These are phyloP conservation scores for Vanderwaltozyma verrucispora DNA, from an alignment of 805 yeast species.

Conservation along the genomic window DNA sequence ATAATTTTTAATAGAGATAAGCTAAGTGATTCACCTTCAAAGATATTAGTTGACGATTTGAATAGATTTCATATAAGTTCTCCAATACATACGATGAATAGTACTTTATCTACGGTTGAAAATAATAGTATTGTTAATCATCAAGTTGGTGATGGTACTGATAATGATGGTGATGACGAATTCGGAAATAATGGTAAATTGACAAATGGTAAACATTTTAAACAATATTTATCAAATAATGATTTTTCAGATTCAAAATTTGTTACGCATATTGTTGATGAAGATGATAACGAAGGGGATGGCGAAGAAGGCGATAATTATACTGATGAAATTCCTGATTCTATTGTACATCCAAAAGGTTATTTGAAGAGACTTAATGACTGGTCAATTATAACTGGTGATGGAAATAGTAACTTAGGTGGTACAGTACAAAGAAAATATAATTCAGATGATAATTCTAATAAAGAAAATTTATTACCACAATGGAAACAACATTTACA, in stretches of 20 bases:
- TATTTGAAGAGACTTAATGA: slow-evolving; percentile 13
- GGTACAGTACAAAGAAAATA: slow-evolving; percentile 16
- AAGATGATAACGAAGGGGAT: neutral
- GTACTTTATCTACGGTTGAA: neutral
- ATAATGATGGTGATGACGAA: neutral
- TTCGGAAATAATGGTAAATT: neutral
- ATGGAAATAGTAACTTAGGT: slow-evolving; percentile 1
- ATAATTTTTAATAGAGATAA: neutral
- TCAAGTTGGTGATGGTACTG: neutral
- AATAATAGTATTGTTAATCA: neutral
- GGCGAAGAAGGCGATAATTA: neutral
- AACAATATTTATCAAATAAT: slow-evolving; percentile 10
- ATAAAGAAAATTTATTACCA: slow-evolving; percentile 9
- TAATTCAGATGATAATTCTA: neutral
- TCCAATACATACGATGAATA: neutral
- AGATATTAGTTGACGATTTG: slow-evolving; percentile 11
- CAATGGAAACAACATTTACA: slow-evolving; percentile 19
- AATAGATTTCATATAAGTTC: slow-evolving; percentile 16
- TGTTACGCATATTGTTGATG: slow-evolving; percentile 2
- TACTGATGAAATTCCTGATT: neutral
- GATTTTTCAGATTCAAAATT: slow-evolving; percentile 13
- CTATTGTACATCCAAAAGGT: neutral
- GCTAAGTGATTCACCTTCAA: slow-evolving; percentile 3
- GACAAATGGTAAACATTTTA: slow-evolving; percentile 2
- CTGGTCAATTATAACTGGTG: slow-evolving; percentile 11